A percentile compares a stretch with the other conserved stretches of the same genome.
These are phyloP conservation scores for Colletotrichum sp. DNA, from an alignment of 2,329 filamentous ascomycete genomes.

Conservation along the genomic window DNA sequence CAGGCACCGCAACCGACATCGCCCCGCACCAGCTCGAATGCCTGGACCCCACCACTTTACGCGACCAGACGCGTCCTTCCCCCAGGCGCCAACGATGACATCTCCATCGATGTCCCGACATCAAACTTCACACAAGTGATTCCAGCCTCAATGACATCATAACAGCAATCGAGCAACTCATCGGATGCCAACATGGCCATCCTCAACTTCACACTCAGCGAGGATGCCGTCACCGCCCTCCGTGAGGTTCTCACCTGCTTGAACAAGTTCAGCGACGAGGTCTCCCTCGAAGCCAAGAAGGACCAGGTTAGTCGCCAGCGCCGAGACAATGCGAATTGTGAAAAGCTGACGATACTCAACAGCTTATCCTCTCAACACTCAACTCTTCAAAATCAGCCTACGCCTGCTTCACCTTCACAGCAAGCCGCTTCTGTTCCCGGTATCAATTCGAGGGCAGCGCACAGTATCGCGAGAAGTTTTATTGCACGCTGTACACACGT, in stretches of 20 bases:
- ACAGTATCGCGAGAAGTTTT: conserved; percentile 66
- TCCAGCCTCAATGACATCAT: conserved; percentile 47
- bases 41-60: background rate
- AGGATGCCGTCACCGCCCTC: conserved; percentile 72
- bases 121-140: background rate
- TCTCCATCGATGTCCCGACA: background rate
- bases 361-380: conserved; percentile 77
- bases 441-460: conserved; percentile 68
- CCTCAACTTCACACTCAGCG: conserved; percentile 76
- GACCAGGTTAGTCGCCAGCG: conserved; percentile 59
- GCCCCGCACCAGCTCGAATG: background rate
- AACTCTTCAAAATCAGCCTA: conserved; percentile 85
- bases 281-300: conserved; percentile 74
- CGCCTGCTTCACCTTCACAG: conserved; percentile 72
- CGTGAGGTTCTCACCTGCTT: conserved; percentile 78
- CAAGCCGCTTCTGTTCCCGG: conserved; percentile 72
- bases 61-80: background rate
- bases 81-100: background rate
- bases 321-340: background rate
- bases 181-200: conserved; percentile 54
- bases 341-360: background rate
- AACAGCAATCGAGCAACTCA: background rate
- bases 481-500: conserved; percentile 76
- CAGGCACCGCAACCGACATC: background rate
- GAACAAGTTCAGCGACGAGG: conserved; percentile 80